phyloP scores from a whole-genome alignment of 495 filamentous ascomycete species.

The Monascus purpureus region DNA sequence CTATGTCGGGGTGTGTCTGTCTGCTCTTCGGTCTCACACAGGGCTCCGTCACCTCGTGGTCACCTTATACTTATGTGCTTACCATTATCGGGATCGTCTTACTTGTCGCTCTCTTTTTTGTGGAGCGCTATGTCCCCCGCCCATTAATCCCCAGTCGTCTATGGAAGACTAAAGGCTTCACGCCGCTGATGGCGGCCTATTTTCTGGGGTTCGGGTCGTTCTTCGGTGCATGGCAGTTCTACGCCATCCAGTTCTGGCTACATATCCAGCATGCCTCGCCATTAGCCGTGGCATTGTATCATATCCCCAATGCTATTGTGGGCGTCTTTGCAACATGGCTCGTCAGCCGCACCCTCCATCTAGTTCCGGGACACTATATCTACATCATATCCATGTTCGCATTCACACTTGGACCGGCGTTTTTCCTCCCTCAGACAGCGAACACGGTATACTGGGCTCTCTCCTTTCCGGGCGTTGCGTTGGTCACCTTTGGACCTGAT shows the following conservation, averaged over 20 bases:
- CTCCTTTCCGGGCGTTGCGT: constrained; percentile 13
- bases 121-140: constrained; percentile 12
- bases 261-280: constrained; percentile 25
- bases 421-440: constrained; percentile 20
- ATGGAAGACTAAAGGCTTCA: constrained; percentile 29
- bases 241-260: constrained; percentile 37
- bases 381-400: constrained; percentile 23
- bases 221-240: constrained; percentile 37
- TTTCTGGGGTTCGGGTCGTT: constrained; percentile 33
- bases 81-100: constrained; percentile 13
- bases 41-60: constrained; percentile 15
- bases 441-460: constrained; percentile 18
- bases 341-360: constrained; percentile 29
- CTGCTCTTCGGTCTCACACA: constrained; percentile 21
- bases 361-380: constrained; percentile 35
- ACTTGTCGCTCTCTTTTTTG: constrained; percentile 13
- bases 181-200: constrained; percentile 32
- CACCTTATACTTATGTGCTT: constrained; percentile 15
- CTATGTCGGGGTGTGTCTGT: constrained; percentile 14
- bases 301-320: constrained; percentile 29
- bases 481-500: constrained; percentile 23
- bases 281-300: constrained; percentile 26
- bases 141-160: constrained; percentile 19
- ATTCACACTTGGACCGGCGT: constrained; percentile 17
- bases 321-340: constrained; percentile 32